These are phyloP conservation scores for Coffea canephora DNA, from an alignment of 257 asterid species.

Conservation along the genomic window DNA sequence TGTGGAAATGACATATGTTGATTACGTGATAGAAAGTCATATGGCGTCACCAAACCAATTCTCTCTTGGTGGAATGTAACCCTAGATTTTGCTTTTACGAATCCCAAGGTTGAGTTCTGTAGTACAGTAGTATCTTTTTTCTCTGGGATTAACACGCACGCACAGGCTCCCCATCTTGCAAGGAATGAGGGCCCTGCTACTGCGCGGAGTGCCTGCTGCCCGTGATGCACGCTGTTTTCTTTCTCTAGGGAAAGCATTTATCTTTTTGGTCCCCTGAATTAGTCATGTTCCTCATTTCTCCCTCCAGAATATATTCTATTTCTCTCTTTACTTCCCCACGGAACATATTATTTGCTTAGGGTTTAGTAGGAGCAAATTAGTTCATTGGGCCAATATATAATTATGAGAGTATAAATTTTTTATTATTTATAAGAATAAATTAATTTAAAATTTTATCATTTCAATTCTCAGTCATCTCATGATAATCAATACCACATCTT, in stretches of 20 bases:
- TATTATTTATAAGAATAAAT: too few species aligned
- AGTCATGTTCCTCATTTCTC: neutral
- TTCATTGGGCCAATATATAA: too few species aligned
- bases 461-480: too few species aligned
- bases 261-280: neutral
- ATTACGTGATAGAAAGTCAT: constrained; percentile 13
- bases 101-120: constrained; percentile 14
- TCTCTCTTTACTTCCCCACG: neutral
- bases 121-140: neutral
- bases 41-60: constrained; percentile 29
- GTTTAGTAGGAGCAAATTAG: too few species aligned
- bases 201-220: neutral
- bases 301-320: neutral
- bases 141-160: neutral
- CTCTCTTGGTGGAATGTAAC: neutral
- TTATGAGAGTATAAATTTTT: too few species aligned
- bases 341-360: too few species aligned
- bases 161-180: too few species aligned
- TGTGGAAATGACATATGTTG: neutral
- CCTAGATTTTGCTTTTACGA: constrained; percentile 24
- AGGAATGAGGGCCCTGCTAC: too few species aligned
- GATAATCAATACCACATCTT: too few species aligned
- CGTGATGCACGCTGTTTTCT: neutral
- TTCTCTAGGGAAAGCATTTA: too few species aligned
- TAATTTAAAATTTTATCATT: too few species aligned